Percentiles rank a stretch among this genome's conserved stretches.
These are phyloP conservation scores for Fonsecaea monophora DNA, from an alignment of 2,329 filamentous ascomycete species.

Conservation along the genomic window DNA sequence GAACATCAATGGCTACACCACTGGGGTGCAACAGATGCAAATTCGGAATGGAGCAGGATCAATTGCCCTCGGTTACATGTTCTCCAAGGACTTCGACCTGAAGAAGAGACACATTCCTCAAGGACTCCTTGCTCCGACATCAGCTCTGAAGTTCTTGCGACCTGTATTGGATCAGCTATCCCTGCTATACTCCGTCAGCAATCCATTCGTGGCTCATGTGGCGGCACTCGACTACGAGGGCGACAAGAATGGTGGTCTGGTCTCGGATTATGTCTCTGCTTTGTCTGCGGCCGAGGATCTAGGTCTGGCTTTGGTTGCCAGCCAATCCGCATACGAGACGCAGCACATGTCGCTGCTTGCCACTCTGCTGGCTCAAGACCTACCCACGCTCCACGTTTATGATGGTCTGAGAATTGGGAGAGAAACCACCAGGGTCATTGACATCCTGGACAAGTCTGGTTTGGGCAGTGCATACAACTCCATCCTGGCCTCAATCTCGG, in stretches of 20 bases:
- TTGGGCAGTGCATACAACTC: conserved; percentile 73
- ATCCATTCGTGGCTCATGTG: conserved; percentile 90
- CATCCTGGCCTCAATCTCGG: conserved; percentile 67
- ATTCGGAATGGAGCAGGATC: conserved; percentile 87
- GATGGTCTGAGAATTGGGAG: conserved; percentile 83
- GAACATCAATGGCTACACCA: conserved; percentile 83
- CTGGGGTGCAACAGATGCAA: conserved; percentile 79
- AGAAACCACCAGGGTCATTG: conserved; percentile 81
- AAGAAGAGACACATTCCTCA: conserved; percentile 91
- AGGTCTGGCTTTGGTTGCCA: conserved; percentile 83
- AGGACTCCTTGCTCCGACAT: conserved; percentile 84
- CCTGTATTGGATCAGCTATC: conserved; percentile 89
- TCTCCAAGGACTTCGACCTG: conserved; percentile 94
- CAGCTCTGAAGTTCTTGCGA: conserved; percentile 79
- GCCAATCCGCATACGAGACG: conserved; percentile 83
- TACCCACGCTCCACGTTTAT: conserved; percentile 87
- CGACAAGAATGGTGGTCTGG: conserved; percentile 70
- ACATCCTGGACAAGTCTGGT: conserved; percentile 75
- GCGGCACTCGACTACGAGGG: conserved; percentile 85
- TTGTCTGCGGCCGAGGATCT: conserved; percentile 86
- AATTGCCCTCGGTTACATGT: conserved; percentile 94
- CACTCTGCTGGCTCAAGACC: conserved; percentile 76
- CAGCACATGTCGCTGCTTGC: conserved; percentile 96
- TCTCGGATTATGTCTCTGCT: conserved; percentile 84
- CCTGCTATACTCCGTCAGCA: conserved; percentile 87